phyloP scores from a whole-genome alignment of 2,329 filamentous ascomycete genomes.

The Paracorniculantispora psalliotae region DNA sequence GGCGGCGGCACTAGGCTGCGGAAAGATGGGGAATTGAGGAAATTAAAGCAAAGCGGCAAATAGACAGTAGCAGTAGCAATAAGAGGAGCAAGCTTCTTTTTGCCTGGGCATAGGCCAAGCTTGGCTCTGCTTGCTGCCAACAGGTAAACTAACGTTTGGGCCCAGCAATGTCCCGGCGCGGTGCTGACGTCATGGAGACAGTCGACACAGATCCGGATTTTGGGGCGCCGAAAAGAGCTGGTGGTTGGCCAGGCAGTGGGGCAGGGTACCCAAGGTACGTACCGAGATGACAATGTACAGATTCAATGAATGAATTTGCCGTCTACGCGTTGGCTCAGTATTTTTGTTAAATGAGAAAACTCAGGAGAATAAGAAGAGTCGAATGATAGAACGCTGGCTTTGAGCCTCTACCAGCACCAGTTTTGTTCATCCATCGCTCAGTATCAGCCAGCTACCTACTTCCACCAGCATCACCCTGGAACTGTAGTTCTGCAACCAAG shows the following conservation, averaged over 20 bases:
- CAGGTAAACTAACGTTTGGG: not conserved
- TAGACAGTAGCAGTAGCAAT: not conserved
- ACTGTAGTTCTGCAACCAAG: not conserved
- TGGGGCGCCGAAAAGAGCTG: conserved; percentile 7
- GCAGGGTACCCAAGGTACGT: too few relatives aligned
- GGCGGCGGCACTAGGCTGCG: not conserved
- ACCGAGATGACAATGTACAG: too few relatives aligned
- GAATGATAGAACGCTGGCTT: too few relatives aligned
- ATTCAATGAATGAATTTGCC: too few relatives aligned
- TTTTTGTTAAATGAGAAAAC: too few relatives aligned
- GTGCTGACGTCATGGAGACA: conserved; percentile 22
- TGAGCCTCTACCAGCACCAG: too few relatives aligned
- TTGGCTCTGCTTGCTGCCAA: not conserved
- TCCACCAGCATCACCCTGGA: not conserved
- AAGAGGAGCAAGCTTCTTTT: not conserved
- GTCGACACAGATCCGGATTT: conserved; percentile 9
- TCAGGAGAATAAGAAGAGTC: too few relatives aligned
- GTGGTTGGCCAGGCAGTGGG: conserved; percentile 9
- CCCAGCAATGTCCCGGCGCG: not conserved
- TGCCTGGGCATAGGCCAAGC: not conserved
- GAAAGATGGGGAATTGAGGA: not conserved
- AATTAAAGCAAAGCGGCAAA: not conserved
- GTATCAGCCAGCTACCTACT: too few relatives aligned
- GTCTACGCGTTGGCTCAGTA: too few relatives aligned
- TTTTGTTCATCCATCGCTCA: too few relatives aligned